These are phyloP conservation scores for Mucor circinelloides DNA, from an alignment of 371 early-diverging fungal species.

Conservation along the genomic window DNA sequence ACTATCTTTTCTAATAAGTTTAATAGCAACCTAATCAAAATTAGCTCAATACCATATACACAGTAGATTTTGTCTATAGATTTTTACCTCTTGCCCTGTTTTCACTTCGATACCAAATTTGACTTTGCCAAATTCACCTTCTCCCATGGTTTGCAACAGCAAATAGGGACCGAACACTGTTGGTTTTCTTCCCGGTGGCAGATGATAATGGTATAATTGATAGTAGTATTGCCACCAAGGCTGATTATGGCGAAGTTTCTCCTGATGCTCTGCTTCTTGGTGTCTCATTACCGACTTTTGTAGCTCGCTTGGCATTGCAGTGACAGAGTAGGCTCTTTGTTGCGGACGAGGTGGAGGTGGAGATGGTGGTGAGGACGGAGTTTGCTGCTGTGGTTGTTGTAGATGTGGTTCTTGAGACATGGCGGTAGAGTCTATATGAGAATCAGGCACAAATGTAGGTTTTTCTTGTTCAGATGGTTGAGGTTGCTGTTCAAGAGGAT, in stretches of 20 bases:
- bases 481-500: slow-evolving; percentile 21
- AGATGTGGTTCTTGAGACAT: neutral
- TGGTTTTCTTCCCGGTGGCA: slow-evolving; percentile 51
- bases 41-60: neutral
- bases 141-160: slow-evolving; percentile 94
- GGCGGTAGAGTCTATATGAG: neutral
- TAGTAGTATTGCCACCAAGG: slow-evolving; percentile 55
- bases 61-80: too few species aligned
- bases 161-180: slow-evolving; percentile 94
- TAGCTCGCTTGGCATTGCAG: slow-evolving; percentile 45
- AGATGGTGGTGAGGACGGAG: slow-evolving; percentile 15
- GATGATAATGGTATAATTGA: slow-evolving; percentile 46
- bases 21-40: slow-evolving; percentile 72
- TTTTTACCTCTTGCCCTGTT: slow-evolving; percentile 89
- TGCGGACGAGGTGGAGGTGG: slow-evolving; percentile 15
- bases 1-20: slow-evolving; percentile 80
- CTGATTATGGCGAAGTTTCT: slow-evolving; percentile 30
- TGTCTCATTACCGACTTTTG: slow-evolving; percentile 31
- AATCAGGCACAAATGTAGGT: neutral
- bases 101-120: slow-evolving; percentile 93
- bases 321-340: slow-evolving; percentile 50
- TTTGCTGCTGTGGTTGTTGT: slow-evolving; percentile 10
- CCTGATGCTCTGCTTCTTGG: slow-evolving; percentile 37
- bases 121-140: slow-evolving; percentile 99
- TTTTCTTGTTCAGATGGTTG: slow-evolving; percentile 1